These are phyloP conservation scores for Suhomyces guaymorum DNA, from an alignment of 1,139 yeast species.

Conservation along the genomic window DNA sequence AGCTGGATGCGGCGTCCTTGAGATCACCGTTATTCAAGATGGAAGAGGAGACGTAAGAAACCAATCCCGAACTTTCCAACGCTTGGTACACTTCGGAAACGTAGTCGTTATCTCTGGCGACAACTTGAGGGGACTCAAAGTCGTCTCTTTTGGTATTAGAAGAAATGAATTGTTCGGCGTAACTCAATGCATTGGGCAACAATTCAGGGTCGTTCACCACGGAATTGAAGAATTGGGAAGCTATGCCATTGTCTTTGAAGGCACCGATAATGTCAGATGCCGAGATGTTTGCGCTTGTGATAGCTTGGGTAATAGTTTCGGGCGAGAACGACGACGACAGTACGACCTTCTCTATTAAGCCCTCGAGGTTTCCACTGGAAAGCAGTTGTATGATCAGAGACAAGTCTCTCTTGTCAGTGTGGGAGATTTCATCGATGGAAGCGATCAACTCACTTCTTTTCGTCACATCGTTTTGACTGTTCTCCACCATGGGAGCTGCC, in stretches of 20 bases:
- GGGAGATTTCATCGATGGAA: slow-evolving; percentile 4
- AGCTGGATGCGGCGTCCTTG: slow-evolving; percentile 21
- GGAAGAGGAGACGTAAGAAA: slow-evolving; percentile 23
- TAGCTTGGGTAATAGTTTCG: slow-evolving; percentile 13
- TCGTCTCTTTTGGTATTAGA: slow-evolving; percentile 6
- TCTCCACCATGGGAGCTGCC: slow-evolving; percentile 9
- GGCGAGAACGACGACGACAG: slow-evolving; percentile 13
- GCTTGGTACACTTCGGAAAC: slow-evolving; percentile 23
- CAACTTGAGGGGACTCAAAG: background rate
- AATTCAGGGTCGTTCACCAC: slow-evolving; percentile 27
- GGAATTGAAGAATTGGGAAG: slow-evolving; percentile 23
- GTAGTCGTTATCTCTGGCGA: slow-evolving; percentile 25
- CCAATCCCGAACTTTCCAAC: slow-evolving; percentile 27
- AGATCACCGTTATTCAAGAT: slow-evolving; percentile 26
- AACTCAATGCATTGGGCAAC: slow-evolving; percentile 18
- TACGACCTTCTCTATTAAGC: slow-evolving; percentile 20
- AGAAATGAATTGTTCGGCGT: slow-evolving; percentile 22
- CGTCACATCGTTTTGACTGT: background rate
- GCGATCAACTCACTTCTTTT: slow-evolving; percentile 7
- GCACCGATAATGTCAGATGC: slow-evolving; percentile 19
- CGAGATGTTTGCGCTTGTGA: slow-evolving; percentile 22
- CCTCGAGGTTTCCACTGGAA: slow-evolving; percentile 18
- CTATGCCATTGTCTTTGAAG: slow-evolving; percentile 21
- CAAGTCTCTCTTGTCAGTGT: slow-evolving; percentile 9
- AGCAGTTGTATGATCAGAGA: slow-evolving; percentile 17